These are phyloP conservation scores for Quercus ilex DNA, from an alignment of 306 rosid species.

Conservation along the genomic window DNA sequence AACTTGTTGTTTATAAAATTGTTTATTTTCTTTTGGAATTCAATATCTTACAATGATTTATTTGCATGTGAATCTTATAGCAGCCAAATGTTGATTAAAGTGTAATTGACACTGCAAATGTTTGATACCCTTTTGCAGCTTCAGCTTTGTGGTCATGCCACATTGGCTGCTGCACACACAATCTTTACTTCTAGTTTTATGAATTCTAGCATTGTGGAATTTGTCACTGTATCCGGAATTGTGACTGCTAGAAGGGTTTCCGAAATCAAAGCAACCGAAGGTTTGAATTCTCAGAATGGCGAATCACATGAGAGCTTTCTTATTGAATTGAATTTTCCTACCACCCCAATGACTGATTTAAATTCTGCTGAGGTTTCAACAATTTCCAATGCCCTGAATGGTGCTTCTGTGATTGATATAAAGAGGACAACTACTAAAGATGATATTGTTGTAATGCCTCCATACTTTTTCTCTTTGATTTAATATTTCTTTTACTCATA, in stretches of 20 bases:
- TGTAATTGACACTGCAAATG: not conserved
- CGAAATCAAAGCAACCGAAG: conserved; percentile 1
- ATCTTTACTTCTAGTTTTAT: conserved; percentile 49
- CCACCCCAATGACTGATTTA: conserved; percentile 28
- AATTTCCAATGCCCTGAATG: conserved; percentile 44
- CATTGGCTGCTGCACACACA: conserved; percentile 65
- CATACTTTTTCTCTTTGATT: not conserved
- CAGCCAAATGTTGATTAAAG: not conserved
- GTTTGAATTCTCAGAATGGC: conserved; percentile 18
- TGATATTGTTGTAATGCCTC: conserved; percentile 48
- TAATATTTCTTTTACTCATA: not conserved
- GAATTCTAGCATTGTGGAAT: conserved; percentile 43
- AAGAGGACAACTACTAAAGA: conserved; percentile 23
- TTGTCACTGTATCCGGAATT: conserved; percentile 62
- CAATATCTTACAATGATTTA: not conserved
- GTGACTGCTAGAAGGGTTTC: conserved; percentile 41
- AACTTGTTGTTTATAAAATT: not conserved
- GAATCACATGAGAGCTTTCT: conserved; percentile 23
- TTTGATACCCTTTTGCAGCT: conserved; percentile 40
- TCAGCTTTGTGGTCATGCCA: conserved; percentile 81
- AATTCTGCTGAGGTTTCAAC: conserved; percentile 27
- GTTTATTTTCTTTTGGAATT: not conserved
- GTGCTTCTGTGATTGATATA: conserved; percentile 42
- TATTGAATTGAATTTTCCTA: conserved; percentile 54
- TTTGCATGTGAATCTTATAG: not conserved